phyloP scores from a whole-genome alignment of 805 yeast genomes.

The Metschnikowia chrysomelidarum region DNA sequence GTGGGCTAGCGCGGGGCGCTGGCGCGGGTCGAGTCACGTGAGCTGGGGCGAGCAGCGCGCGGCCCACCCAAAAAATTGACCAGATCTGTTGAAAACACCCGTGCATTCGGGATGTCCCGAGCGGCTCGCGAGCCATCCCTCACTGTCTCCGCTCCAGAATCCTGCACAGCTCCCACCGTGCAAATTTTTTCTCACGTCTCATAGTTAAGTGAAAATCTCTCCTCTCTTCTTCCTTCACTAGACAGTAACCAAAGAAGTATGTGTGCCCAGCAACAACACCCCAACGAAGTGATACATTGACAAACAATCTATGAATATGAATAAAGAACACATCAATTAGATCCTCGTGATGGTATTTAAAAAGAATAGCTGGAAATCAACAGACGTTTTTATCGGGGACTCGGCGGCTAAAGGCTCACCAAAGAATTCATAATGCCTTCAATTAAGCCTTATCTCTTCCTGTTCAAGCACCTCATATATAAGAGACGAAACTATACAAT shows the following conservation, averaged over 20 bases:
- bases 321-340: no score
- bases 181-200: conserved; percentile 17
- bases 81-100: conserved; percentile 6
- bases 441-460: no score
- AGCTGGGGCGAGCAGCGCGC: neutral
- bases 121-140: neutral
- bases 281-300: no score
- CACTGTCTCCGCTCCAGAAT: conserved; percentile 1
- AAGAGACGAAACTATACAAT: no score
- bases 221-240: conserved; percentile 18
- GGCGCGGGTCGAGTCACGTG: neutral
- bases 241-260: conserved; percentile 23
- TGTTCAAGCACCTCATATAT: no score
- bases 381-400: no score
- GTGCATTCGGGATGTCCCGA: conserved; percentile 12
- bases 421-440: no score
- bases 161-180: conserved; percentile 15
- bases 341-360: no score
- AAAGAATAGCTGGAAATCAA: no score
- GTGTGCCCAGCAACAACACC: no score
- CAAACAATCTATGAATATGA: no score
- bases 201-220: conserved; percentile 10
- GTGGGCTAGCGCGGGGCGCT: neutral
- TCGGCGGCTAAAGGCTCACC: no score
- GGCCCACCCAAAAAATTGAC: conserved; percentile 1